Conservation (phyloP, 768 basidiomycete genomes). For the Pisolithus microcarpus region DNA sequence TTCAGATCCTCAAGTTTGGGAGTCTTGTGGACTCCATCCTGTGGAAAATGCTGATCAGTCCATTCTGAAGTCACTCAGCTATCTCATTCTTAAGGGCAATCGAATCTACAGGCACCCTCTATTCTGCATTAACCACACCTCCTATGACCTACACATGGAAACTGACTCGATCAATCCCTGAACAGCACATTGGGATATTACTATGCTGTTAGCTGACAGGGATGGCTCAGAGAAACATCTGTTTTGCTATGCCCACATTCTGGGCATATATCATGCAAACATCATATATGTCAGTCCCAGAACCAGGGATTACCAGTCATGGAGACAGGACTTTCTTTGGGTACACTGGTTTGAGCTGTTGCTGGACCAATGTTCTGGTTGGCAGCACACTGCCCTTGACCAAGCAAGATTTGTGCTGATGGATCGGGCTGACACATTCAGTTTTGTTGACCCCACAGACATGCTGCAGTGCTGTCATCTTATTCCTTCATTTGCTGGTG, state of each 20-base stretch:
- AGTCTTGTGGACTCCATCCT: no score
- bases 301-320: neutral
- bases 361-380: neutral
- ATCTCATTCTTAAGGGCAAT: no score
- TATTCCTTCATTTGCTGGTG: neutral
- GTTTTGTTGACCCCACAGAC: slow-evolving; percentile 1
- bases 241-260: neutral
- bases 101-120: no score
- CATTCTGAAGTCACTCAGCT: no score
- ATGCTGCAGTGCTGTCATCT: neutral
- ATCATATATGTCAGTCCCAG: neutral
- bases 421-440: neutral
- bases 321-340: neutral
- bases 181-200: no score
- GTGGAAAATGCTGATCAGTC: no score
- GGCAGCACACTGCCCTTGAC: neutral
- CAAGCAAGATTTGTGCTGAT: neutral
- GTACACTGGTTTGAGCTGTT: neutral
- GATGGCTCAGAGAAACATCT: no score
- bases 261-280: slow-evolving; percentile 1
- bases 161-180: no score
- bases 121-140: no score
- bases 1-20: no score
- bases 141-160: no score
- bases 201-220: no score